phyloP scores from a whole-genome alignment of 805 yeast genomes.

The Candida ipomoeae region DNA sequence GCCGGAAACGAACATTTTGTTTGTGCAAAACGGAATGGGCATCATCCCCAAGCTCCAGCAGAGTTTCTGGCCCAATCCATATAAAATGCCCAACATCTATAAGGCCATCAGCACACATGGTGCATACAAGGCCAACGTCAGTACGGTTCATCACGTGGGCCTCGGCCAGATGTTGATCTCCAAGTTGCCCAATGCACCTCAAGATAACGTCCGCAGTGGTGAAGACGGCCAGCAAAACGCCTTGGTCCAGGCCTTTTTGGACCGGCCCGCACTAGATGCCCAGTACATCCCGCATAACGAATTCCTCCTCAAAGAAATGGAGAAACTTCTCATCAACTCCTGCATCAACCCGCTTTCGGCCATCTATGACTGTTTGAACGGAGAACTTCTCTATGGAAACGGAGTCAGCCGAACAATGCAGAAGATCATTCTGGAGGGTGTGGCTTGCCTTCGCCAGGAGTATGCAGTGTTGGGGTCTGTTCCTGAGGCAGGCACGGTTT shows the following conservation, averaged over 20 bases:
- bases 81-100: constrained; percentile 51
- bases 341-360: constrained; percentile 85
- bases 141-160: constrained; percentile 59
- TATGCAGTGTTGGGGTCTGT: constrained; percentile 21
- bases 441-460: constrained; percentile 38
- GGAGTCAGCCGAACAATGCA: constrained; percentile 32
- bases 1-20: constrained; percentile 50
- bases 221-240: constrained; percentile 10
- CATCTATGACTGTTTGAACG: constrained; percentile 70
- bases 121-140: constrained; percentile 46
- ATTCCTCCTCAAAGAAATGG: constrained; percentile 55
- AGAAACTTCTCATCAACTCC: constrained; percentile 74
- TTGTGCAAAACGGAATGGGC: constrained; percentile 90
- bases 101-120: constrained; percentile 87
- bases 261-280: constrained; percentile 24
- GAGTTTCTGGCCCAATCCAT: constrained; percentile 48
- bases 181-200: constrained; percentile 39
- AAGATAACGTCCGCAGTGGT: background rate
- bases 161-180: constrained; percentile 60
- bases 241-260: constrained; percentile 21
- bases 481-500: constrained; percentile 27
- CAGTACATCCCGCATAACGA: constrained; percentile 36
- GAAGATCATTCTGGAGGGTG: constrained; percentile 43
- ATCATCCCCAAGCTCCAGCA: constrained; percentile 48
- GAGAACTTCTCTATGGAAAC: constrained; percentile 52